A percentile compares a stretch with the other conserved stretches of the same genome.
These are phyloP conservation scores for Trametes coccinea DNA, from an alignment of 768 basidiomycete species.

Conservation along the genomic window DNA sequence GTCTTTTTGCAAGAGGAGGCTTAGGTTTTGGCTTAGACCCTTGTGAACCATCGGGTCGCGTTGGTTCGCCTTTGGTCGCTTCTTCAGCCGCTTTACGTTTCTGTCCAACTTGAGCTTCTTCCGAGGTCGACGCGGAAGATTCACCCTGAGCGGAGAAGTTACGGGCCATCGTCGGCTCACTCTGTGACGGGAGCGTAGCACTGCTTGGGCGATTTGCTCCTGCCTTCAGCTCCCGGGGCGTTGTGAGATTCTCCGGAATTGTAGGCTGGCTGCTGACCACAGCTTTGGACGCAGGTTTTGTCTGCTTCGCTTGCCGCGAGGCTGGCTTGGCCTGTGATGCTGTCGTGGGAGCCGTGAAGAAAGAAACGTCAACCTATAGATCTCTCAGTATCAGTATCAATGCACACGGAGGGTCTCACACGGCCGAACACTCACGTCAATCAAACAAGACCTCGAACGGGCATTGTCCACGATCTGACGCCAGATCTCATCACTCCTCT, in stretches of 20 bases:
- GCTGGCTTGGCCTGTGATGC: not conserved
- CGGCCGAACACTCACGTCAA: constrained; percentile 52
- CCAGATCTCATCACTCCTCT: constrained; percentile 84
- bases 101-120: constrained; percentile 11
- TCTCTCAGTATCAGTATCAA: not conserved
- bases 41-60: not conserved
- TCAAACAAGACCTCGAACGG: constrained; percentile 56
- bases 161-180: not conserved
- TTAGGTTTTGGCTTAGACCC: constrained; percentile 25
- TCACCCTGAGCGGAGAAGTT: not conserved
- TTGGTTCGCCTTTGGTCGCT: constrained; percentile 13
- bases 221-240: constrained; percentile 23
- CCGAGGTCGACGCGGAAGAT: not conserved
- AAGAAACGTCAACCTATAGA: constrained; percentile 14
- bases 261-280: not conserved
- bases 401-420: not conserved
- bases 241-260: constrained; percentile 18
- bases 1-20: constrained; percentile 37
- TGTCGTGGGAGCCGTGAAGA: constrained; percentile 18
- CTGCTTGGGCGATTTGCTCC: constrained; percentile 8
- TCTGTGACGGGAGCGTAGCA: not conserved
- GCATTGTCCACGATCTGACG: constrained; percentile 76
- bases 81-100: constrained; percentile 19
- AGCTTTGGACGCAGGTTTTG: constrained; percentile 14
- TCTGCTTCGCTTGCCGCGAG: constrained; percentile 5